Evolutionary conservation across 2,329 filamentous ascomycete species (phyloP).

Genomic region (Gaeumannomyces sp.): DNA sequence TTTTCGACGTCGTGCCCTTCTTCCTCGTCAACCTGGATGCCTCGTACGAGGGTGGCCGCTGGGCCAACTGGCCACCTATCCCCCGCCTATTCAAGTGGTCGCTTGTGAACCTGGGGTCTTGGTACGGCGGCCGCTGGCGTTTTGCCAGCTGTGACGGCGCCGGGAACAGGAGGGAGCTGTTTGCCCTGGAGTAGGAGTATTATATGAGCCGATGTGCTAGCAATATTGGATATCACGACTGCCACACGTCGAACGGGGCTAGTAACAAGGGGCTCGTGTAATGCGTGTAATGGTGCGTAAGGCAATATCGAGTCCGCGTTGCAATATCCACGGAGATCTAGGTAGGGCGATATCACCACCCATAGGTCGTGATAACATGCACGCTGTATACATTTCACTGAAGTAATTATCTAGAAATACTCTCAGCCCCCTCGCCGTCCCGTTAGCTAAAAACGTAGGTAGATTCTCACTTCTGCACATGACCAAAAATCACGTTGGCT

Average conservation of each 20-base stretch:
- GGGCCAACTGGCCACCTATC: constrained; percentile 60
- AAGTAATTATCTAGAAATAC: no score
- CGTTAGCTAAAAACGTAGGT: no score
- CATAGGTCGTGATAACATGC: no score
- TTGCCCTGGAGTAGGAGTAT: constrained; percentile 32
- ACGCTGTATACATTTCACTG: no score
- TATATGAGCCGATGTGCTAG: not conserved
- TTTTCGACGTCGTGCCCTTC: constrained; percentile 56
- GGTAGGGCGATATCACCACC: no score
- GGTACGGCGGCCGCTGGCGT: constrained; percentile 54
- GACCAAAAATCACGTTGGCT: no score
- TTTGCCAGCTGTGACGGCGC: constrained; percentile 55
- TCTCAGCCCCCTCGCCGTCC: no score
- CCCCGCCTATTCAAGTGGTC: constrained; percentile 54
- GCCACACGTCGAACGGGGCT: not conserved
- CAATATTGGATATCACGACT: not conserved
- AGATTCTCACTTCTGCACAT: no score
- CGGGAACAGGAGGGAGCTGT: constrained; percentile 47
- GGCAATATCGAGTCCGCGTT: no score
- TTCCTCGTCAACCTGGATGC: constrained; percentile 58
- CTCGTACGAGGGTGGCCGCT: constrained; percentile 47
- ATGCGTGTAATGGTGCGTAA: no score
- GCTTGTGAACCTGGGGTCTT: constrained; percentile 51
- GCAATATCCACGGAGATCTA: no score
- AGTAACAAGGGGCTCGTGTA: not conserved